These are phyloP conservation scores for Epichloe bromicola DNA, from an alignment of 2,329 filamentous ascomycete genomes.

Conservation along the genomic window DNA sequence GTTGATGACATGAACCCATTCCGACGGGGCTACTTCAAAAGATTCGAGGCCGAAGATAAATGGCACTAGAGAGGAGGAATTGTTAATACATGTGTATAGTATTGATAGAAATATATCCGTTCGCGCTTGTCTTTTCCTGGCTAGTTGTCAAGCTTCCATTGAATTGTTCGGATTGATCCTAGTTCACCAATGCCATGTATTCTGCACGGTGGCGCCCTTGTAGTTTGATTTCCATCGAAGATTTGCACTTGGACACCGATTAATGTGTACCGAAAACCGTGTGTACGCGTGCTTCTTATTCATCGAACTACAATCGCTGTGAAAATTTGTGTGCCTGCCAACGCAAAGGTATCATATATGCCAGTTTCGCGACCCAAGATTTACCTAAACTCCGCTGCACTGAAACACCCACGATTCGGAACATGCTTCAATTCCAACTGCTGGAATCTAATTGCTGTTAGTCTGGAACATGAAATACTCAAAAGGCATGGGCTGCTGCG, in stretches of 20 bases:
- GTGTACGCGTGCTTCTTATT: not conserved
- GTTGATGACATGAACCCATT: constrained; percentile 50
- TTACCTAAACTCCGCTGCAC: constrained; percentile 67
- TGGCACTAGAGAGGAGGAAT: not conserved
- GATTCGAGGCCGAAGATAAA: constrained; percentile 25
- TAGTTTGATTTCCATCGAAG: not conserved
- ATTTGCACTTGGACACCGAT: not conserved
- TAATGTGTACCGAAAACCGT: not conserved
- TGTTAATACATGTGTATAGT: not conserved
- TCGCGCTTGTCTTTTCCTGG: not conserved
- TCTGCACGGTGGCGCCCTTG: not conserved
- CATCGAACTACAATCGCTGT: not conserved
- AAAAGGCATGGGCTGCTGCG: constrained; percentile 22
- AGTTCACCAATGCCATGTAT: not conserved
- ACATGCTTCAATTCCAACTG: constrained; percentile 86
- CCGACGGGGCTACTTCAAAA: constrained; percentile 44
- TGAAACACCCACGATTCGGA: constrained; percentile 68
- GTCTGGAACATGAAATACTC: not conserved
- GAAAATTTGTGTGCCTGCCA: not conserved
- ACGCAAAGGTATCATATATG: not conserved
- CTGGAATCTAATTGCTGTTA: constrained; percentile 53
- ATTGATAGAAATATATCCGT: not conserved
- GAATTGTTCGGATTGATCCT: not conserved
- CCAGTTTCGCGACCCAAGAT: not conserved
- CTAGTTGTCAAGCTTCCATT: not conserved